A percentile compares a stretch with the other conserved stretches of the same genome.
Conservation (phyloP, 108 stramenopile species). For the Nitzschia putrida region DNA sequence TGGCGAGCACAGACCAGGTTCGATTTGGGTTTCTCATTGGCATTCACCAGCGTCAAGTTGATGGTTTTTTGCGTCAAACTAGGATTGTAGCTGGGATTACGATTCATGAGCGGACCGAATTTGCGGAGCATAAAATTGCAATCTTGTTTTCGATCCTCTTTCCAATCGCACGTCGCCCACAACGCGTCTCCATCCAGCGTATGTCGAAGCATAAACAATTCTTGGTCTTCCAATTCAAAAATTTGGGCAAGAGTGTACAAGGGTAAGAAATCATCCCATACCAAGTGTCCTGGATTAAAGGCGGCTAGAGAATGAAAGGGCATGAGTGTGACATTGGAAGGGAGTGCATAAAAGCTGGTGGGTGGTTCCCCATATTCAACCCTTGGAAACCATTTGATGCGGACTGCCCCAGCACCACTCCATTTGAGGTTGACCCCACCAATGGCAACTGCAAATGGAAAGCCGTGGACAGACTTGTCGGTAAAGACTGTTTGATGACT, state of each 20-base stretch:
- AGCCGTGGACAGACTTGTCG: constrained; percentile 2
- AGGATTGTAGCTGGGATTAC: constrained; percentile 17
- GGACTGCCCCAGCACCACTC: constrained; percentile 29
- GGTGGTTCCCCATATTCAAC: constrained; percentile 2
- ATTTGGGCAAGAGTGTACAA: constrained; percentile 39
- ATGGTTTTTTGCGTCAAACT: constrained; percentile 1
- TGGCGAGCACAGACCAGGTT: constrained; percentile 48
- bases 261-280: constrained; percentile 58
- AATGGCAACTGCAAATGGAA: constrained; percentile 33
- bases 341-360: constrained; percentile 36
- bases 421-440: constrained; percentile 68
- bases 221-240: constrained; percentile 31
- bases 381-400: constrained; percentile 53
- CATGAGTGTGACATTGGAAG: constrained; percentile 40
- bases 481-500: constrained; percentile 17
- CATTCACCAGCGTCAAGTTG: neutral
- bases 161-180: constrained; percentile 53
- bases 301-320: constrained; percentile 65
- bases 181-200: constrained; percentile 15
- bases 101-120: constrained; percentile 52
- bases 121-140: constrained; percentile 45
- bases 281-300: constrained; percentile 54
- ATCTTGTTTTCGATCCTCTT: constrained; percentile 2
- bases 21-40: neutral
- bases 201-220: constrained; percentile 35